Evolutionary conservation across 768 basidiomycete species (phyloP).

Genomic region (Nevesoporus exiguus): DNA sequence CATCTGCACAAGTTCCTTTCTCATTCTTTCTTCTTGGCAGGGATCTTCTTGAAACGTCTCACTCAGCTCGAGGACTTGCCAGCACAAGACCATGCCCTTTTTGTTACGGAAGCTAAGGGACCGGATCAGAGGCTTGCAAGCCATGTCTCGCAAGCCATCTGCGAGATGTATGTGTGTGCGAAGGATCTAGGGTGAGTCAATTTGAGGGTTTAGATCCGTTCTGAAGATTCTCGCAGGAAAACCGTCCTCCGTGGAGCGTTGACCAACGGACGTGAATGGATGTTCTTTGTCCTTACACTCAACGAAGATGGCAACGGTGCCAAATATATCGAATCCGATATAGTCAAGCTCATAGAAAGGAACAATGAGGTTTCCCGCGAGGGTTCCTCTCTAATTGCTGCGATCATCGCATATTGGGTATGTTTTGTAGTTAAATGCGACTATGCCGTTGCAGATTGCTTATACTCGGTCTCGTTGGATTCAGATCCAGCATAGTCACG

Average conservation of each 20-base stretch:
- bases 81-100: background rate
- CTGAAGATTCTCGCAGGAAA: background rate
- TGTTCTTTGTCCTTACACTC: background rate
- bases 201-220: background rate
- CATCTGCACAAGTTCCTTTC: background rate
- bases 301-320: background rate
- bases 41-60: background rate
- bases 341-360: no score
- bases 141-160: background rate
- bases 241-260: background rate
- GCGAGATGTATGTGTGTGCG: background rate
- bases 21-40: background rate
- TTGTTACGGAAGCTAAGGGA: background rate
- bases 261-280: background rate
- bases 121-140: background rate
- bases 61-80: background rate
- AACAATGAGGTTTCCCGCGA: no score
- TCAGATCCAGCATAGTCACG: background rate
- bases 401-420: background rate
- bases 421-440: background rate
- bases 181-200: background rate
- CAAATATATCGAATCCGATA: background rate
- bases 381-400: background rate
- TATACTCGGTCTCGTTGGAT: background rate
- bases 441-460: background rate